Percentiles rank a stretch among this genome's conserved stretches.
Conservation (phyloP, 2,329 filamentous ascomycete species). For the Arachnomyces sp. region DNA sequence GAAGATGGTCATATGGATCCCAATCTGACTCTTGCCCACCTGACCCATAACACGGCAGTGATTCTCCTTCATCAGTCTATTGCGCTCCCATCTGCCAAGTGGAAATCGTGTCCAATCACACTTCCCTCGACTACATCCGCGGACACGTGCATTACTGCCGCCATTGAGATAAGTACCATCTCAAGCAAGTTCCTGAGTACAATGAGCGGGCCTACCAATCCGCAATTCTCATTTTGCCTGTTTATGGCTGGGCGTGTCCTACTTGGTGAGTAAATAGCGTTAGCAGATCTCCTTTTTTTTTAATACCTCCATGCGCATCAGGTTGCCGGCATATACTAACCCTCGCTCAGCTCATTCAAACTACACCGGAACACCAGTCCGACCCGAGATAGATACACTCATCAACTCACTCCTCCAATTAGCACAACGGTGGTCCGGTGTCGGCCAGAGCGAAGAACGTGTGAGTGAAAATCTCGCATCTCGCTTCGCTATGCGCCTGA, state of each 20-base stretch:
- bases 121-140: constrained; percentile 42
- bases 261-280: constrained; percentile 16
- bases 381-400: too few species aligned
- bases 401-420: too few species aligned
- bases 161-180: constrained; percentile 41
- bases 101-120: constrained; percentile 24
- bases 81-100: constrained; percentile 30
- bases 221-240: constrained; percentile 40
- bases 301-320: too few species aligned
- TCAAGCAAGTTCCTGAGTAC: constrained; percentile 39
- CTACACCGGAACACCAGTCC: too few species aligned
- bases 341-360: too few species aligned
- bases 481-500: too few species aligned
- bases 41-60: constrained; percentile 45
- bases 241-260: constrained; percentile 41
- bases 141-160: constrained; percentile 43
- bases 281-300: too few species aligned
- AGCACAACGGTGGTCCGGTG: too few species aligned
- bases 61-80: constrained; percentile 44
- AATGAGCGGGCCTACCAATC: constrained; percentile 22
- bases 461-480: too few species aligned
- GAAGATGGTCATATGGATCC: constrained; percentile 34
- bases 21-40: constrained; percentile 43
- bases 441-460: too few species aligned
- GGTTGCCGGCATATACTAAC: too few species aligned